Percentiles rank a stretch among this genome's conserved stretches.
phyloP scores from a whole-genome alignment of 1,139 yeast genomes.

The Yamadazyma jaroonii region DNA sequence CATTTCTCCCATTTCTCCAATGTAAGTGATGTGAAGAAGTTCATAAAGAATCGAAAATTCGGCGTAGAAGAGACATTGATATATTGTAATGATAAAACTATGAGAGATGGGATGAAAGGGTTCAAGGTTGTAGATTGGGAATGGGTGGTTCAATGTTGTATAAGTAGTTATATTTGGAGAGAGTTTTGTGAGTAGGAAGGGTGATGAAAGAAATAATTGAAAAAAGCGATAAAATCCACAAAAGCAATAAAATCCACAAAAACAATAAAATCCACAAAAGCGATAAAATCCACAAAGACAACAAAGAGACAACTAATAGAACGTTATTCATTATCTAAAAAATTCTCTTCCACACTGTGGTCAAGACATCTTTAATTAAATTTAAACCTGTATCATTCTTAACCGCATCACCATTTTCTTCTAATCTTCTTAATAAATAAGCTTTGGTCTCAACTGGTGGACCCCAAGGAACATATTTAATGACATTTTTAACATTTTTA shows the following conservation, averaged over 20 bases:
- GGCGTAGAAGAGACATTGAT: background rate
- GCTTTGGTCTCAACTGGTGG: slow-evolving; percentile 94
- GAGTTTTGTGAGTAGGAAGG: slow-evolving; percentile 7
- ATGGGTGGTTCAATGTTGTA: slow-evolving; percentile 73
- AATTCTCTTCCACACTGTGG: slow-evolving; percentile 41
- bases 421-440: slow-evolving; percentile 84
- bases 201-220: too few species aligned
- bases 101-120: background rate
- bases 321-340: slow-evolving; percentile 22
- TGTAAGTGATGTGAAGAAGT: slow-evolving; percentile 6
- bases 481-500: slow-evolving; percentile 68
- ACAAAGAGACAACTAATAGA: background rate
- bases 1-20: slow-evolving; percentile 7
- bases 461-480: slow-evolving; percentile 98
- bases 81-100: slow-evolving; percentile 1
- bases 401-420: slow-evolving; percentile 96
- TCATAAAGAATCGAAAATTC: background rate
- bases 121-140: slow-evolving; percentile 53
- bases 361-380: slow-evolving; percentile 55
- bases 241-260: too few species aligned
- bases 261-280: too few species aligned
- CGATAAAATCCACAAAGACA: too few species aligned
- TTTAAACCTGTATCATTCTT: slow-evolving; percentile 85
- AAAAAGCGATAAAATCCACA: too few species aligned
- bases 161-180: slow-evolving; percentile 43